Conservation (phyloP, 441 rosid genomes). For the Gossypium schwendimanii region DNA sequence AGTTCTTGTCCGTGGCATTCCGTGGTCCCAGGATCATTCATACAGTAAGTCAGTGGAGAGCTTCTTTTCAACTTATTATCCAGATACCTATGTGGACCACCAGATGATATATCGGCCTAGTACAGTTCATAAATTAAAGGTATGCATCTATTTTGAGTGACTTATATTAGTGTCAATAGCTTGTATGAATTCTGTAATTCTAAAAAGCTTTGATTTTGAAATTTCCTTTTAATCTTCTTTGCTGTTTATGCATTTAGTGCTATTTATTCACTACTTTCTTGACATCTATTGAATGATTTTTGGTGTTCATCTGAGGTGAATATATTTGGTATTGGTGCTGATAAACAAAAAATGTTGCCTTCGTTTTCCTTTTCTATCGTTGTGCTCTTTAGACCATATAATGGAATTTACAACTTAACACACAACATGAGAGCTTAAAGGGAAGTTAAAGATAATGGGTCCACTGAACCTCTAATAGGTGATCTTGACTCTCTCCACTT, state of each 20-base stretch:
- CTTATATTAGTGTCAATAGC: not conserved
- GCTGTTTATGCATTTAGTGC: not conserved
- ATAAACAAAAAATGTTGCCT: not conserved
- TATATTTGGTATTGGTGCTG: not conserved
- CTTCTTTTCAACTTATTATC: constrained; percentile 67
- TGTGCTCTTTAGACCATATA: not conserved
- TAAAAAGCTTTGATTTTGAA: not conserved
- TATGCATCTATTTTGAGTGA: constrained; percentile 26
- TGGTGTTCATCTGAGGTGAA: not conserved
- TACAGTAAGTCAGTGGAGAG: constrained; percentile 61
- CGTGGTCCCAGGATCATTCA: constrained; percentile 53
- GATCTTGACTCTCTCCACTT: not conserved
- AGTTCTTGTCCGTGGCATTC: constrained; percentile 81
- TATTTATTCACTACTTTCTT: not conserved
- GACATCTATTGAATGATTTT: not conserved
- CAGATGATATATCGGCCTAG: constrained; percentile 73
- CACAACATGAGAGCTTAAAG: too few relatives aligned
- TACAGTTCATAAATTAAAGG: constrained; percentile 68
- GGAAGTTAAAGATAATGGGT: not conserved
- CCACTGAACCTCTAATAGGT: not conserved
- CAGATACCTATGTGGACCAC: constrained; percentile 70
- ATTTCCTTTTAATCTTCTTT: not conserved
- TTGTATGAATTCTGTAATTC: not conserved
- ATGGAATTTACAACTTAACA: not conserved
- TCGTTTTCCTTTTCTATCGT: not conserved